Conservation (phyloP, 2,329 filamentous ascomycete species). For the Cytospora leucostoma region DNA sequence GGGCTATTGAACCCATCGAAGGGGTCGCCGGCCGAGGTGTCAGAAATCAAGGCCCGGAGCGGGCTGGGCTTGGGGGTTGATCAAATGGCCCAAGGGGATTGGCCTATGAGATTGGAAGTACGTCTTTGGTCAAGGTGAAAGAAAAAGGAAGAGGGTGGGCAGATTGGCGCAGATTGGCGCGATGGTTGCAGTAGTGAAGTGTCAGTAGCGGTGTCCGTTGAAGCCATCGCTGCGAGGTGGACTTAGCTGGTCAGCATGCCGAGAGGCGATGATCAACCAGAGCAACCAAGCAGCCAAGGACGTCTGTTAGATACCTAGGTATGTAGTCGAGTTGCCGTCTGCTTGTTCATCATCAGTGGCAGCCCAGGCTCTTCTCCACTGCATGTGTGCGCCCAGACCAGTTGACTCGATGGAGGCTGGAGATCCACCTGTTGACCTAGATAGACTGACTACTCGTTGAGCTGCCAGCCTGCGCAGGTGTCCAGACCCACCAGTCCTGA, state of each 20-base stretch:
- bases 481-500: not conserved
- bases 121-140: not conserved
- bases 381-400: not conserved
- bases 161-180: not conserved
- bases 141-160: not conserved
- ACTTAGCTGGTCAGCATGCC: not conserved
- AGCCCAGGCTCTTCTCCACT: not conserved
- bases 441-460: too few species aligned
- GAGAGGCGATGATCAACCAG: too few species aligned
- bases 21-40: slow-evolving; percentile 1
- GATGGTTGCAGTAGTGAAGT: not conserved
- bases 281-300: not conserved
- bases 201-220: not conserved
- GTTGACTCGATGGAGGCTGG: not conserved
- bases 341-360: not conserved
- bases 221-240: not conserved
- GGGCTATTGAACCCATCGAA: not conserved
- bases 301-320: not conserved
- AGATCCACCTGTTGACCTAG: not conserved
- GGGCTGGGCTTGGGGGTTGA: slow-evolving; percentile 6
- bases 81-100: slow-evolving; percentile 17
- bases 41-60: slow-evolving; percentile 15
- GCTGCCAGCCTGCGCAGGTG: not conserved
- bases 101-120: not conserved
- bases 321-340: not conserved